Evolutionary conservation across 352 stramenopile genomes (phyloP), one percentile per base, ranked within the genome.

Genomic region (Plasmopara viticola): DNA sequence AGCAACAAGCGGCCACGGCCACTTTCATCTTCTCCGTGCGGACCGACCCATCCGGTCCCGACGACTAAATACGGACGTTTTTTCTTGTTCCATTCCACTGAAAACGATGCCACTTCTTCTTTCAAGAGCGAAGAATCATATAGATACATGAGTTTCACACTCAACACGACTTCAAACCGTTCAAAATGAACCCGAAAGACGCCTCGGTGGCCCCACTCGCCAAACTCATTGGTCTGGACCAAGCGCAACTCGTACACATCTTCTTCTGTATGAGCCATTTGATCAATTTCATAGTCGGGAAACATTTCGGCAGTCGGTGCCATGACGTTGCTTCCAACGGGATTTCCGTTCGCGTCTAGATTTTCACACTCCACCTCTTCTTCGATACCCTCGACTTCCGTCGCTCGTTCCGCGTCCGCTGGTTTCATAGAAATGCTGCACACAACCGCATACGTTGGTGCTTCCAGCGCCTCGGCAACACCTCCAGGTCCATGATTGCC

Each of bases 111-210:
- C 14, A 89, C 69, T 20, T 91, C 77, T 14, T 84, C 73, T 20
- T 84, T 84, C 66, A 94, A 72, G 5, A 90, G 56, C 10, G 84
- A 86, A 15, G 79, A 87, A 57, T 94, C 84, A 44, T 86, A 90
- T 10, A 94, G 49, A 29, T 94, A 92, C 81, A 94, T 91, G 43
- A 94, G 62, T 44, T 90, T 84, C 30, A 94, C 64, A 18, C 73
- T 90, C n/a, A 94, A 51, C 13, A 94, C 81, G 14, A 92, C 79
- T 56, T 94, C 84, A 48, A 85, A 87, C 4, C 84, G 73, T 44
- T 94, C 83, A 68, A 94, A 92, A 48, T 86, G 75, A 33, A 92
- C 74, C 15, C 77, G 79, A 48, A 94, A 94, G 25, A 94, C 84
- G 13, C 84, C 78, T 20, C 68, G 62, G 1, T 65, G 66, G 17